Conservation (phyloP, 1,284 basidiomycete species). For the Pseudozyma hubeiensis region DNA sequence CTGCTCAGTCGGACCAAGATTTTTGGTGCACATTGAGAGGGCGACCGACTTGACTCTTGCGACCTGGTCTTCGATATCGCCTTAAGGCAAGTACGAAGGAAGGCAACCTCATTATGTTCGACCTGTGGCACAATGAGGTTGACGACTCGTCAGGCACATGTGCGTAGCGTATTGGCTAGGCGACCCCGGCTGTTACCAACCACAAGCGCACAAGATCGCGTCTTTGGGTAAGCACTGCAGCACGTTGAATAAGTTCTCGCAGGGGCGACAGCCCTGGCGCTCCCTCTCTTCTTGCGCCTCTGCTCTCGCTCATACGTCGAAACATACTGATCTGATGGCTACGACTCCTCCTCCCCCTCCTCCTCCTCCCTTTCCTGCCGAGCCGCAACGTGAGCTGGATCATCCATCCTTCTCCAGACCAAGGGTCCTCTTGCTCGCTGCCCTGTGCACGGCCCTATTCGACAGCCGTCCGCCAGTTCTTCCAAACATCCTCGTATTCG, state of each 20-base stretch:
- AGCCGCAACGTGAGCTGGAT: constrained; percentile 1
- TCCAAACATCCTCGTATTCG: constrained; percentile 27
- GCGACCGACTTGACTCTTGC: too few species aligned
- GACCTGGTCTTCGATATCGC: too few species aligned
- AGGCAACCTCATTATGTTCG: too few species aligned
- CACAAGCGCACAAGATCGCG: constrained; percentile 22
- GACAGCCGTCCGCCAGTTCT: constrained; percentile 1
- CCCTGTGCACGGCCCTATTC: constrained; percentile 28
- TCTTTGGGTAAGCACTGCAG: constrained; percentile 48
- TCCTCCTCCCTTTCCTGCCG: not conserved
- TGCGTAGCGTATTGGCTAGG: too few species aligned
- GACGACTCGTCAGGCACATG: too few species aligned
- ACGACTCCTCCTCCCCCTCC: not conserved
- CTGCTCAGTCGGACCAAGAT: too few species aligned
- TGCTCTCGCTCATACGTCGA: not conserved
- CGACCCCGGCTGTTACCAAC: not conserved
- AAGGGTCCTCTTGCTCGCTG: constrained; percentile 16
- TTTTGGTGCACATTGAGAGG: too few species aligned
- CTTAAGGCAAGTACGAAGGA: too few species aligned
- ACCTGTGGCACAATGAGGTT: too few species aligned
- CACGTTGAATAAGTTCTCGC: not conserved
- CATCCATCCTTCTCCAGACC: constrained; percentile 2
- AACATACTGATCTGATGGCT: constrained; percentile 24
- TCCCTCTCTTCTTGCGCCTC: constrained; percentile 1
- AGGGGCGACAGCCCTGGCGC: not conserved